Evolutionary conservation across 2,329 filamentous ascomycete species (phyloP).

Genomic region (Trichoderma aggressivum): DNA sequence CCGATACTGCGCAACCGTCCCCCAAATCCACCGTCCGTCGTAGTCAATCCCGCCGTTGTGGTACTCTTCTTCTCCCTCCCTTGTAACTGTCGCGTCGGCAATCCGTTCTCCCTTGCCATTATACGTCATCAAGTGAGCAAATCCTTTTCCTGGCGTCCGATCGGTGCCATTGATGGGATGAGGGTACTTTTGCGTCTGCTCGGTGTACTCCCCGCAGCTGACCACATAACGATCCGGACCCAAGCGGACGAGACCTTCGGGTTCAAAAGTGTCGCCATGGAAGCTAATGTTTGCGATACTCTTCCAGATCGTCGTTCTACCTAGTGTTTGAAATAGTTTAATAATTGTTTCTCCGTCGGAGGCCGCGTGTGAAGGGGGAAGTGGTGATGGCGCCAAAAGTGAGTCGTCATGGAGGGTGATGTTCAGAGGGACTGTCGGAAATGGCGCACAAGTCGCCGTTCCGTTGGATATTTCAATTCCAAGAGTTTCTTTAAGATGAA

Average conservation of each 20-base stretch:
- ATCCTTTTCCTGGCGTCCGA: slow-evolving; percentile 41
- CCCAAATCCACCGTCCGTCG: slow-evolving; percentile 47
- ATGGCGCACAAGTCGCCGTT: neutral
- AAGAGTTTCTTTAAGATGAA: neutral
- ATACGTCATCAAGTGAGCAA: slow-evolving; percentile 45
- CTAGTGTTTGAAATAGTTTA: slow-evolving; percentile 33
- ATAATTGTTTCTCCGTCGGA: slow-evolving; percentile 38
- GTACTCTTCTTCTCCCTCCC: slow-evolving; percentile 38
- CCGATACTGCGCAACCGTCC: slow-evolving; percentile 44
- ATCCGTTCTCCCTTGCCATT: slow-evolving; percentile 40
- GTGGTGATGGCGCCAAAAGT: slow-evolving; percentile 33
- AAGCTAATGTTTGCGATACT: slow-evolving; percentile 41
- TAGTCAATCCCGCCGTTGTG: slow-evolving; percentile 49
- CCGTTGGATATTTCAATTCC: neutral
- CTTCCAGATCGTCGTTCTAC: slow-evolving; percentile 41
- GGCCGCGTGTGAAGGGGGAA: slow-evolving; percentile 35
- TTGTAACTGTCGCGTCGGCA: slow-evolving; percentile 43
- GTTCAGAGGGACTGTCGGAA: slow-evolving; percentile 28
- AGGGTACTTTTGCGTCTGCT: slow-evolving; percentile 37
- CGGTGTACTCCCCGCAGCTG: slow-evolving; percentile 43
- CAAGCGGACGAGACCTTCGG: slow-evolving; percentile 46
- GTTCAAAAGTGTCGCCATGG: slow-evolving; percentile 46
- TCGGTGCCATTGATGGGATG: slow-evolving; percentile 52
- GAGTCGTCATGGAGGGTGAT: slow-evolving; percentile 32
- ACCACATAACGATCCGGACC: slow-evolving; percentile 43